Evolutionary conservation across 345 rosid species (phyloP).

Genomic region (Melaleuca quinquenervia): DNA sequence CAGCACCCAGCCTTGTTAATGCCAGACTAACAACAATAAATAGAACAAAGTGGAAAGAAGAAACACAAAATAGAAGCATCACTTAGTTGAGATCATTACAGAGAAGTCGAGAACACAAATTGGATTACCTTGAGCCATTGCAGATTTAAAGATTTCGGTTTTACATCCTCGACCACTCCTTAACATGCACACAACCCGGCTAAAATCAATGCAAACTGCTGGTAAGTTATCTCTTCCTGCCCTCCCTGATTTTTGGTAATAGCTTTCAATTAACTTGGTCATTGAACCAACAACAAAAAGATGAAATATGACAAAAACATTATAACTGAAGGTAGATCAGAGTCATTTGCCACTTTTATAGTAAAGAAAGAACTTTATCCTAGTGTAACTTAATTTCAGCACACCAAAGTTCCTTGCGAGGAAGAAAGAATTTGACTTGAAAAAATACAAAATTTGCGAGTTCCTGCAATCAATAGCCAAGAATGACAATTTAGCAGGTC

Average conservation of each 20-base stretch:
- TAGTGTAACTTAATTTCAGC: background rate
- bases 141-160: no score
- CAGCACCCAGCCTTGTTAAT: no score
- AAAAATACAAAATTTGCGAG: background rate
- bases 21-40: no score
- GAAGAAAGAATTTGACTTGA: background rate
- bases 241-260: slow-evolving; percentile 94
- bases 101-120: slow-evolving; percentile 9
- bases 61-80: no score
- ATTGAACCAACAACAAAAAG: background rate
- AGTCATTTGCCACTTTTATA: background rate
- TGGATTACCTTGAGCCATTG: slow-evolving; percentile 69
- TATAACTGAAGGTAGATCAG: background rate
- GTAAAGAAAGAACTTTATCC: background rate
- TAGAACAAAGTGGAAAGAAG: no score
- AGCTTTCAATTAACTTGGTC: slow-evolving; percentile 83
- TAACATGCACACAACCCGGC: slow-evolving; percentile 79
- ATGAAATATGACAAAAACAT: background rate
- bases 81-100: background rate
- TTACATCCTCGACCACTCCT: no score
- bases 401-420: background rate
- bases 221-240: slow-evolving; percentile 77
- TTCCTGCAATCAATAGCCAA: background rate
- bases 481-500: background rate
- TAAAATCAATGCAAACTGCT: slow-evolving; percentile 76